Evolutionary conservation across 208 protist species (phyloP), one percentile per base, ranked within the genome.

Genomic region (Acanthamoeba royreba): DNA sequence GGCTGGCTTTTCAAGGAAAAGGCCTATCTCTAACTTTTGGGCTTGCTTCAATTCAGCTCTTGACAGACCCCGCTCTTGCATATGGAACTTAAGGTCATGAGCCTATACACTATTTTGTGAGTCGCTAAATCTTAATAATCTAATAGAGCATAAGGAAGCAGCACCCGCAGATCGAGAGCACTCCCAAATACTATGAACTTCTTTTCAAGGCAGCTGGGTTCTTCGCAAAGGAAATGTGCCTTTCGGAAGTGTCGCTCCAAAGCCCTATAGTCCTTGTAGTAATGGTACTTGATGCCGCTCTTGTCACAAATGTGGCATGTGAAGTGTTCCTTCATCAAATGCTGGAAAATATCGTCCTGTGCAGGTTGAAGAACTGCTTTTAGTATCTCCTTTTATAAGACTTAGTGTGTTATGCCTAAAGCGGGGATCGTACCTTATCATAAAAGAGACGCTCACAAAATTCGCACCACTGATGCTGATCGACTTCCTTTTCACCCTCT

Each of bases 121-220:
- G n/a, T n/a, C n/a, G n/a, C n/a, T n/a, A n/a, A n/a, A n/a, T n/a
- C n/a, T n/a, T n/a, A n/a, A n/a, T n/a, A 38, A 81, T 11, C 3
- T 46, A 47, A 8, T 81, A 42, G 7, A 81, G 38, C 3, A 81
- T 46, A 8, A 81, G 25, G 40, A 4, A n/a, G 28, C 3, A 15
- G 69, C n/a, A 86, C 77, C 46, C 46, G 19, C 42, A 86, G 43
- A 22, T 92, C 85, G 7, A 92, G n/a, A 8, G 52, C 85, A 42
- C n/a, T 92, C 13, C 61, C 42, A 28, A 92, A 92, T 7, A 92
- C 85, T 9, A 92, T 47, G 85, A 92, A 92, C 61, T 92, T 92
- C 53, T 92, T 61, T 38, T 92, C 85, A 1, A 92, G 45, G 40
- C 85, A 92, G 4, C 4, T 17, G 28, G 19, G 28, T 28, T 92